phyloP scores from a whole-genome alignment of 345 rosid genomes.

The Populus davidiana region DNA sequence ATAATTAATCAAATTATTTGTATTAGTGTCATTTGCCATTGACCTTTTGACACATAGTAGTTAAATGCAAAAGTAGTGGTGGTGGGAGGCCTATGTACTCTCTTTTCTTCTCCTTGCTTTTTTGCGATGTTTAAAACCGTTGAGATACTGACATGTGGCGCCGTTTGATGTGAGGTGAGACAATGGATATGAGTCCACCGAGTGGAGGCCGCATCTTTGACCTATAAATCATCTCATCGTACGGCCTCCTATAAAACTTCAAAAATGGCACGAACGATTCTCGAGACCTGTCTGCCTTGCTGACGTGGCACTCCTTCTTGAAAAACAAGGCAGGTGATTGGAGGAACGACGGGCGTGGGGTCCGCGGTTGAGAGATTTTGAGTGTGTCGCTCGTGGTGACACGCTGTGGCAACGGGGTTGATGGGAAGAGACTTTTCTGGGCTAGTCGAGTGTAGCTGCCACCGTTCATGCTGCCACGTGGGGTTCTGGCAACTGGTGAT shows the following conservation, averaged over 20 bases:
- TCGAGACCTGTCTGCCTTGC: conserved; percentile 56
- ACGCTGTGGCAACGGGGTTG: conserved; percentile 78
- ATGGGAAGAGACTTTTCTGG: conserved; percentile 62
- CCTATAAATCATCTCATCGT: conserved; percentile 88
- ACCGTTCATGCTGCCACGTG: conserved; percentile 39
- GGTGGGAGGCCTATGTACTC: conserved; percentile 21
- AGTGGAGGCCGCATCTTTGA: conserved; percentile 85
- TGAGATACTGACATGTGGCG: conserved; percentile 89
- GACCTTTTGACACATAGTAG: conserved; percentile 16
- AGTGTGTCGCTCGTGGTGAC: conserved; percentile 23
- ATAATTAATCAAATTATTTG: conserved; percentile 36
- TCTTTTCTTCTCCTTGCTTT: background rate
- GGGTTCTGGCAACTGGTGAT: conserved; percentile 66
- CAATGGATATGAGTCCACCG: conserved; percentile 86
- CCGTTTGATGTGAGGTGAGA: conserved; percentile 58
- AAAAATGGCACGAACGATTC: conserved; percentile 72
- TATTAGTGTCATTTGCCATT: conserved; percentile 4
- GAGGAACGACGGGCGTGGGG: conserved; percentile 81
- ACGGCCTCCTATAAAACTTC: conserved; percentile 73
- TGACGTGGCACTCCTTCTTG: conserved; percentile 55
- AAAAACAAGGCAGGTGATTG: conserved; percentile 89
- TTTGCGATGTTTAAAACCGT: conserved; percentile 46
- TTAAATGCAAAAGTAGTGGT: background rate
- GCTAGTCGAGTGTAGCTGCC: conserved; percentile 4
- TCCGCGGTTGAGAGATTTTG: conserved; percentile 33